phyloP scores from a whole-genome alignment of 495 filamentous ascomycete species.

The Hapsidospora chrysogenum region DNA sequence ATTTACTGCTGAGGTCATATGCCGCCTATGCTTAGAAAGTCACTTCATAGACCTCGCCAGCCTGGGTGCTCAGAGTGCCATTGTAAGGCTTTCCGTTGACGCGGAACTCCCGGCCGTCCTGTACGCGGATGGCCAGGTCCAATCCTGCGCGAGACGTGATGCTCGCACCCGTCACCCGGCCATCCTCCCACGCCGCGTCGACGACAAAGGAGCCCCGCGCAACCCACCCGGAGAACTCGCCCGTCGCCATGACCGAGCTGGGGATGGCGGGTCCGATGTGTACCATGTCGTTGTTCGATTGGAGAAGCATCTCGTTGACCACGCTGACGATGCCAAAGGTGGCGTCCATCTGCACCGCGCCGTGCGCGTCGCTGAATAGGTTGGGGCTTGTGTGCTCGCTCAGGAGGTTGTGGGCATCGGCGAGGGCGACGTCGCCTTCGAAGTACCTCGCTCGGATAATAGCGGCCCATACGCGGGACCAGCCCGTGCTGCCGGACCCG shows the following conservation, averaged over 20 bases:
- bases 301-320: conserved; percentile 33
- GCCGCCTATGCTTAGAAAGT: no score
- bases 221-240: conserved; percentile 17
- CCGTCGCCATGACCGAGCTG: conserved; percentile 11
- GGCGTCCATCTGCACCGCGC: conserved; percentile 27
- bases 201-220: conserved; percentile 25
- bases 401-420: conserved; percentile 2
- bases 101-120: conserved; percentile 2
- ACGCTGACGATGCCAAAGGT: conserved; percentile 33
- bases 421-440: conserved; percentile 12
- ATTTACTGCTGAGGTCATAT: no score
- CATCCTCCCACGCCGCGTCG: conserved; percentile 17
- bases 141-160: conserved; percentile 4
- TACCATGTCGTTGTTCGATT: conserved; percentile 26
- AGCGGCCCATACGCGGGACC: conserved; percentile 31
- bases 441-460: conserved; percentile 21
- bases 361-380: not conserved
- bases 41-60: no score
- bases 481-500: conserved; percentile 31
- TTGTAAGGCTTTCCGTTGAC: conserved; percentile 4
- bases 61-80: conserved; percentile 3
- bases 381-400: not conserved
- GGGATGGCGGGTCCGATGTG: conserved; percentile 28
- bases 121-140: conserved; percentile 3
- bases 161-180: conserved; percentile 1